Base-by-base conservation (phyloP, 192 early-diverging fungal genomes). In the Coemansia sp. region DNA sequence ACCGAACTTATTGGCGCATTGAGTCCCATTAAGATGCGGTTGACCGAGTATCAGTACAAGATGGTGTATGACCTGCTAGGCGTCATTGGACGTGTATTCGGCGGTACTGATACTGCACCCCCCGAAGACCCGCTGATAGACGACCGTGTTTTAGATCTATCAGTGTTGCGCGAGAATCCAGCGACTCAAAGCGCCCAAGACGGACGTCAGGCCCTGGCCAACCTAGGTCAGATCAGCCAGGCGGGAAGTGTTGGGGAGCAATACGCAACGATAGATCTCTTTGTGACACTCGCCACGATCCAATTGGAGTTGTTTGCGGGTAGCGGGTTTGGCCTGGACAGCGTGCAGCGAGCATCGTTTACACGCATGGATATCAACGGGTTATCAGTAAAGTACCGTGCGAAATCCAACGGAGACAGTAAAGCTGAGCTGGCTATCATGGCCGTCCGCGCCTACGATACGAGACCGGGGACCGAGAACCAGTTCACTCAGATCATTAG, bases 11-110 rank as follows among this genome's bases (percentile, higher is more conserved):
- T 84, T 37, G 89, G 90, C 18, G 77, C 70, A 22, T 80, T 95
- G 41, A 89, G 90, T 3, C 91, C 91, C 47, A 86, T 96, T 37
- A 87, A 83, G 60, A 87, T 96, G 86, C 87, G 82, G 65, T 62
- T 96, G 35, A 94, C 91, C 3, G 87, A 88, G 66, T 85, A 88
- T 34, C 95, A 97, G 80, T 97, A 96, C 77, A 86, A 80, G 49
- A 92, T 92, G 58, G 80, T 93, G 6, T 85, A 94, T 6, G 89
- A 92, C 8, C 58, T 82, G 30, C 20, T 83, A 30, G 53, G 64
- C 13, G 69, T 78, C 27, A 78, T 83, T 22, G 69, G 64, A 3
- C 64, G 76, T 1, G 76, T 78, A 24, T 83, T 83, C 56, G 80
- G 75, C 39, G 49, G 37, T 30, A 76, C 68, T 43, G 50, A 53